Base-by-base conservation (phyloP, 345 rosid genomes). In the Kernera saxatilis region DNA sequence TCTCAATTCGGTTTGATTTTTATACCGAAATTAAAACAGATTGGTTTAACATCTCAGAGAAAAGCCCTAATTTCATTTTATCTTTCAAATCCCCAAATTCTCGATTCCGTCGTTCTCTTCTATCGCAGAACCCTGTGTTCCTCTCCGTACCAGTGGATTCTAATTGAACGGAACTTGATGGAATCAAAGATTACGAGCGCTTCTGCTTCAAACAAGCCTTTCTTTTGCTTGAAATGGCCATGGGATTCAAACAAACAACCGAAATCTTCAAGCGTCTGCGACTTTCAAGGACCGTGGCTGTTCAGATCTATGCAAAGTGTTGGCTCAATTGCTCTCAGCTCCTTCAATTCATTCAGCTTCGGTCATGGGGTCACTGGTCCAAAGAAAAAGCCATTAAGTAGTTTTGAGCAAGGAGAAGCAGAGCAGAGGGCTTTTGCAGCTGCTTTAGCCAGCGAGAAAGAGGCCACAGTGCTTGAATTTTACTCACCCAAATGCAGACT, bases 401-500 rank as follows among this genome's bases (percentile, higher is more conserved):
- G 70, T n/a, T 79, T 41, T 46, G 93, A 85, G 79, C 96, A 91
- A 77, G 96, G 88, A 41, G 98, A 89, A 83, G 90, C 93, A 45
- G 96, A 94, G 73, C 98, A 88, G 44, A 85, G 86, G 40, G 98
- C 95, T 13, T 82, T 89, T 30, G 96, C 99, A 6, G 73, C 84
- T 1, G 99, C 96, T 1, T 77, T 91, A 68, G 93, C 95, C 1
- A 83, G 85, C 69, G 73, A 78, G 79, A 94, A 94, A 76, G 88
- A 82, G n/a, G 93, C 93, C 4, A 91, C 93, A 0, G 81, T 88
- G 11, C 76, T 94, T 27, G 99, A 94, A 68, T 94, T 94, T 64
- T 94, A 91, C 84, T 94, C 97, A 0, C 90, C 96, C 9, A 91
- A 88, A 80, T 91, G 99, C 77, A 82, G 81, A 73, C 84, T 94